phyloP scores from a whole-genome alignment of 306 rosid species.

The Ziziphus jujuba region DNA sequence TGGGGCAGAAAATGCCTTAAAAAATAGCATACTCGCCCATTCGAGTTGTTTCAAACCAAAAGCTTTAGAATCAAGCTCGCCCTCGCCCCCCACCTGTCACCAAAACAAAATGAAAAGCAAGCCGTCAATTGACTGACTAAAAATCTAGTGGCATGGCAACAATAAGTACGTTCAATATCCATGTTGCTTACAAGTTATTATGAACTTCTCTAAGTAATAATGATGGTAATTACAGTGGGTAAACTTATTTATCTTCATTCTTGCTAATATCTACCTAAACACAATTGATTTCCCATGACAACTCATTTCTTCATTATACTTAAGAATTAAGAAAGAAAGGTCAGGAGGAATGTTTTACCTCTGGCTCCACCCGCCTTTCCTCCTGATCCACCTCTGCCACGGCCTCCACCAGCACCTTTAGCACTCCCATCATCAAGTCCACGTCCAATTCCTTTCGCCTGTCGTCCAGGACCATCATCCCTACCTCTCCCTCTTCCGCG shows the following conservation, averaged over 20 bases:
- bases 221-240: too few relatives aligned
- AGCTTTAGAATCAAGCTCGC: constrained; percentile 7
- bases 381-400: constrained; percentile 86
- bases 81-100: constrained; percentile 27
- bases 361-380: constrained; percentile 76
- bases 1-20: constrained; percentile 20
- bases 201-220: background rate
- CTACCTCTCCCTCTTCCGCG: constrained; percentile 95
- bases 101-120: background rate
- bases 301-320: background rate
- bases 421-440: constrained; percentile 82
- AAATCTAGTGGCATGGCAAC: background rate
- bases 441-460: constrained; percentile 82
- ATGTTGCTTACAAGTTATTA: background rate
- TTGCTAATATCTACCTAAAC: background rate
- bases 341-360: constrained; percentile 44
- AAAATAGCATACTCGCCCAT: constrained; percentile 16
- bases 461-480: constrained; percentile 81
- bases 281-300: background rate
- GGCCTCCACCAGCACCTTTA: constrained; percentile 80
- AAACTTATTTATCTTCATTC: background rate
- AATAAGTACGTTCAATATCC: background rate
- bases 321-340: background rate
- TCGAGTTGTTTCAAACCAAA: background rate
- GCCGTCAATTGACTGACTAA: background rate